Evolutionary conservation across 306 rosid genomes (phyloP).

Genomic region (Biancaea sappan): DNA sequence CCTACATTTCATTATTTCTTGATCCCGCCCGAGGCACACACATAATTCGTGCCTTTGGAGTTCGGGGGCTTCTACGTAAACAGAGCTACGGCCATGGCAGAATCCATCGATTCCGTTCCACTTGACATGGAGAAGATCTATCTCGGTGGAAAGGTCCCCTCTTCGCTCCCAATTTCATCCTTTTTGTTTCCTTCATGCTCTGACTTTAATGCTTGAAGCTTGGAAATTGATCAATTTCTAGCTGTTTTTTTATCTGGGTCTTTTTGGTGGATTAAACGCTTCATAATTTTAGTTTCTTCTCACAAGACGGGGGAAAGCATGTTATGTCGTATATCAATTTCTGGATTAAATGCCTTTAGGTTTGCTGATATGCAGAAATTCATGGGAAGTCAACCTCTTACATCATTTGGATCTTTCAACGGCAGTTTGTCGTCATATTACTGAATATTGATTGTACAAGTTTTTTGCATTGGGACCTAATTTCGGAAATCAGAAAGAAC

Average conservation of each 20-base stretch:
- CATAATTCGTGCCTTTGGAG: constrained; percentile 33
- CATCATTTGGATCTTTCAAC: neutral
- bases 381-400: constrained; percentile 8
- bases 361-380: constrained; percentile 9
- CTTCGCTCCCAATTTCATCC: neutral
- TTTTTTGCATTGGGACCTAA: constrained; percentile 30
- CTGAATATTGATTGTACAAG: neutral
- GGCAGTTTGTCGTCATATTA: neutral
- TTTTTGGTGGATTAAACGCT: neutral
- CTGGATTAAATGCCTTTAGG: constrained; percentile 9
- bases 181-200: neutral
- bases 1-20: constrained; percentile 34
- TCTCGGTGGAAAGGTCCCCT: constrained; percentile 90
- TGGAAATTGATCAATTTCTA: constrained; percentile 8
- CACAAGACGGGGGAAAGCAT: neutral
- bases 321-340: constrained; percentile 35
- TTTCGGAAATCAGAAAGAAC: neutral
- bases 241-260: constrained; percentile 16
- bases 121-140: constrained; percentile 86
- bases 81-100: constrained; percentile 70
- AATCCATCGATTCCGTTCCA: constrained; percentile 70
- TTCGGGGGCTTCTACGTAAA: constrained; percentile 50
- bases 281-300: neutral
- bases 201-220: constrained; percentile 31
- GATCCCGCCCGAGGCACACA: neutral